Conservation (phyloP, 2,329 filamentous ascomycete genomes). For the Geosmithia morbida region DNA sequence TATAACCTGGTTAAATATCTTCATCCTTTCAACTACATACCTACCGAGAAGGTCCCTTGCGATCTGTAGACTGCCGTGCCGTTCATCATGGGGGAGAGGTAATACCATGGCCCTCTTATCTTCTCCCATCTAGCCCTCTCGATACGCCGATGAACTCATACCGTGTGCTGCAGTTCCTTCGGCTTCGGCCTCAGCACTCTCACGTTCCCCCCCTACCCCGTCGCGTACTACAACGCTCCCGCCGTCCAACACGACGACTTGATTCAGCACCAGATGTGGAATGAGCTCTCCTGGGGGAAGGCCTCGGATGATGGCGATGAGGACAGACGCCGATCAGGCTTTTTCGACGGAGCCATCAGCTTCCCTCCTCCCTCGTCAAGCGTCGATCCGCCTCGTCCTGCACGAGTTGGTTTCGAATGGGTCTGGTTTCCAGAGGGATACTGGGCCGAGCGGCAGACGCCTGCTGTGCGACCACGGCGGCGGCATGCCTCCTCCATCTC, state of each 20-base stretch:
- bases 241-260: not conserved
- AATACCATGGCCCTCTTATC: not conserved
- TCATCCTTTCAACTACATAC: not conserved
- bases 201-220: not conserved
- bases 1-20: too few species aligned
- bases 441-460: conserved; percentile 41
- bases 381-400: conserved; percentile 39
- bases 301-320: not conserved
- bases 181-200: not conserved
- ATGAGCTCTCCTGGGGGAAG: not conserved
- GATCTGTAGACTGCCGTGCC: not conserved
- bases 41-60: not conserved
- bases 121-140: not conserved
- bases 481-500: conserved; percentile 4
- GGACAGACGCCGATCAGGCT: not conserved
- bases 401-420: conserved; percentile 41
- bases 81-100: not conserved
- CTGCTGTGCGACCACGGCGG: conserved; percentile 6
- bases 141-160: not conserved
- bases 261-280: not conserved
- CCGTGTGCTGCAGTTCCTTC: not conserved
- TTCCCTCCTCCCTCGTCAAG: conserved; percentile 7
- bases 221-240: not conserved
- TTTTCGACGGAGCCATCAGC: not conserved
- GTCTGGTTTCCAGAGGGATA: conserved; percentile 49